These are phyloP conservation scores for Didymosphaeria variabile DNA, from an alignment of 2,329 filamentous ascomycete genomes.

Conservation along the genomic window DNA sequence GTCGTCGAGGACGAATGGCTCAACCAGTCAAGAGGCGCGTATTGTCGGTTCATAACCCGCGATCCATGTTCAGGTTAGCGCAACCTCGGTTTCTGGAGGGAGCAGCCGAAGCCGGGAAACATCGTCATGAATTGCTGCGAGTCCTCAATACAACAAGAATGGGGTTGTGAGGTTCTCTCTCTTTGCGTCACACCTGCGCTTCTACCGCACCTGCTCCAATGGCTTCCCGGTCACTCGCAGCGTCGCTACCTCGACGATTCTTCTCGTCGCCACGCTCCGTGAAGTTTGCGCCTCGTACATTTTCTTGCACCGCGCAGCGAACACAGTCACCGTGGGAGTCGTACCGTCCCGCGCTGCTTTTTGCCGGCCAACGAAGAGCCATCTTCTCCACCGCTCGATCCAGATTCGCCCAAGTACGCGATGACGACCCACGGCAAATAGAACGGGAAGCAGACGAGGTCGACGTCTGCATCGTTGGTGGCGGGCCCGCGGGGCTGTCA, in stretches of 20 bases:
- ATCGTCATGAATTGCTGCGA: conserved; percentile 33
- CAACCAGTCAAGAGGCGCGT: conserved; percentile 31
- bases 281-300: conserved; percentile 29
- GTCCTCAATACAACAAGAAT: conserved; percentile 26
- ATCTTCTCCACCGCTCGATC: conserved; percentile 44
- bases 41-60: conserved; percentile 19
- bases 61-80: conserved; percentile 36
- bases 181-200: conserved; percentile 9
- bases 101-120: conserved; percentile 18
- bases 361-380: conserved; percentile 50
- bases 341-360: conserved; percentile 44
- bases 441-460: conserved; percentile 94
- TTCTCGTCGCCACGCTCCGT: conserved; percentile 31
- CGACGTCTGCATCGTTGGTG: conserved; percentile 95
- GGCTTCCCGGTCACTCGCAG: conserved; percentile 42
- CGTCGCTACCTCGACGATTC: conserved; percentile 38
- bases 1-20: not conserved
- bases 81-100: conserved; percentile 27
- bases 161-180: conserved; percentile 22
- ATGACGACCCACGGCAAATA: conserved; percentile 60
- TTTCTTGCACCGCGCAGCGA: conserved; percentile 28
- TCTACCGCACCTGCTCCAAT: conserved; percentile 32
- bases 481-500: conserved; percentile 90
- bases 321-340: conserved; percentile 27
- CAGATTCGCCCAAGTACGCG: conserved; percentile 49